Evolutionary conservation across 352 stramenopile species (phyloP).

Genomic region (Thraustochytrium striatum): DNA sequence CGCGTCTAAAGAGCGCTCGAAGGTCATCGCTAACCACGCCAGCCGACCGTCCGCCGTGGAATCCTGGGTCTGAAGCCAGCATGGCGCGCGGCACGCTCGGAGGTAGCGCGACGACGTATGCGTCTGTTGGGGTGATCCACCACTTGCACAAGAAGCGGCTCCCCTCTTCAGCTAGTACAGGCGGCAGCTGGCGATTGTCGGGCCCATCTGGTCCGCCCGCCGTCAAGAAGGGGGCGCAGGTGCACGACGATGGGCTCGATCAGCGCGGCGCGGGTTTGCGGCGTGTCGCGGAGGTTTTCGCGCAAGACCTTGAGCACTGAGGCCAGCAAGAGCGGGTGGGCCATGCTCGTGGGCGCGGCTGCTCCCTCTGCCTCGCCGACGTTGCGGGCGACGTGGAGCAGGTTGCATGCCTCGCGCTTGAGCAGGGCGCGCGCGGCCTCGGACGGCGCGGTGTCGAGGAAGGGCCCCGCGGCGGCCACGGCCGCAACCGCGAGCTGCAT

Average conservation of each 20-base stretch:
- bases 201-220: background rate
- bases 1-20: too few relatives aligned
- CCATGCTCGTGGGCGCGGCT: background rate
- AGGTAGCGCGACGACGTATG: background rate
- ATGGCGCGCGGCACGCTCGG: background rate
- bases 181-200: background rate
- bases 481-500: background rate
- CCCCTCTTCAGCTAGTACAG: background rate
- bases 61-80: too few relatives aligned
- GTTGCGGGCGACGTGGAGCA: background rate
- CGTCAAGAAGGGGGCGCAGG: background rate
- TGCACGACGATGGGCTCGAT: too few relatives aligned
- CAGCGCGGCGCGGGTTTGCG: background rate
- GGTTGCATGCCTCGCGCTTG: background rate
- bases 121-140: background rate
- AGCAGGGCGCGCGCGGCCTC: background rate
- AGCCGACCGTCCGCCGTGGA: too few relatives aligned
- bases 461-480: background rate
- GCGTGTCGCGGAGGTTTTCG: conserved; percentile 11
- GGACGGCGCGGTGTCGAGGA: background rate
- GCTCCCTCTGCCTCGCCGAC: background rate
- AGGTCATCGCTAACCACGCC: too few relatives aligned
- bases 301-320: background rate
- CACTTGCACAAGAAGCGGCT: conserved; percentile 41
- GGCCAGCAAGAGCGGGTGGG: conserved; percentile 30